Base-by-base conservation (phyloP, 371 early-diverging fungal genomes). In the Mortierella sp. region DNA sequence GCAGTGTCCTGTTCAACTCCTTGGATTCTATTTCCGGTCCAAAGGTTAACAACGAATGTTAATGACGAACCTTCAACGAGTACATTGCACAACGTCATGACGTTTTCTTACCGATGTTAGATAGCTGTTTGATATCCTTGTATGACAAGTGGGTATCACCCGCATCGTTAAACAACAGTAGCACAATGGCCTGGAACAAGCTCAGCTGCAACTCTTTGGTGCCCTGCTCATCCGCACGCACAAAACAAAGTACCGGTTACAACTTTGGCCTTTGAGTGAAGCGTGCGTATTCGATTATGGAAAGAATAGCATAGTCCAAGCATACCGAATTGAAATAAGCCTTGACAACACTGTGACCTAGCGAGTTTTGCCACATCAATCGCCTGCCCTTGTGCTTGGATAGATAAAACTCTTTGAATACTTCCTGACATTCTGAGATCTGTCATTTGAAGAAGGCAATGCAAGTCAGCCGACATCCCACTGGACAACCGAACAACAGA, bases 291-390 rank as follows among this genome's bases (percentile, higher is more conserved):
- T n/a, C n/a, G n/a, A n/a, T n/a, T n/a, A n/a, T n/a, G n/a, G n/a
- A n/a, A n/a, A n/a, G n/a, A n/a, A n/a, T n/a, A n/a, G n/a, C n/a
- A n/a, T n/a, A n/a, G n/a, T n/a, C 34, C 10, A 34, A 10, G 34
- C 31, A 57, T 76, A 84, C 88, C 55, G 62, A 77, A 54, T 79
- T 81, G 55, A 92, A 95, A 31, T 79, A 31, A 1, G 89, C 94
- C 47, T 82, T 84, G 4, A 96, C 63, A 7, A 88, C 65, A 70
- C 95, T 93, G 19, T 88, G 86, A 0, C 93, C 94, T 40, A 96
- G 84, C 5, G 87, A 82, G 60, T 92, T 88, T 65, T 93, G 94
- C 96, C 96, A 98, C 43, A 86, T 88, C 31, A 98, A 78, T 31
- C 88, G 83, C 49, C 94, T 85, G 9, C 95, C 94, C 37, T 85